Conservation (phyloP, 2,329 filamentous ascomycete genomes). For the Fusarium newnesense region DNA sequence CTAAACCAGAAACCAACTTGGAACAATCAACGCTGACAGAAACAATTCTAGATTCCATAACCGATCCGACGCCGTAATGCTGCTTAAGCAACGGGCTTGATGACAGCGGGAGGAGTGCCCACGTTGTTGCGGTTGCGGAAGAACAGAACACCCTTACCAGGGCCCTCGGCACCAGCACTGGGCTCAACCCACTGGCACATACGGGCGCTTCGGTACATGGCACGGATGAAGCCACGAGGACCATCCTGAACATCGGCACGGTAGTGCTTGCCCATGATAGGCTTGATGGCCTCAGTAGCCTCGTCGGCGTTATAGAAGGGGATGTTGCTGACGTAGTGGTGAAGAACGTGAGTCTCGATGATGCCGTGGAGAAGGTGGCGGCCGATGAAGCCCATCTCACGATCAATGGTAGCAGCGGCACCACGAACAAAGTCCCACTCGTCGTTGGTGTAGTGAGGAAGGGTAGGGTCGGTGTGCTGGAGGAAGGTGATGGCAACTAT, state of each 20-base stretch:
- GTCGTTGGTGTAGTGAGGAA: constrained; percentile 89
- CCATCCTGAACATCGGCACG: constrained; percentile 83
- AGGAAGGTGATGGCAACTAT: constrained; percentile 95
- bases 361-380: constrained; percentile 93
- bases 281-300: constrained; percentile 92
- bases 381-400: constrained; percentile 96
- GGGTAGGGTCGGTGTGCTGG: constrained; percentile 93
- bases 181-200: constrained; percentile 99
- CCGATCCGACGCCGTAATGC: not conserved
- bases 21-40: constrained; percentile 36
- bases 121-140: constrained; percentile 94
- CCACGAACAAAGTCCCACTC: constrained; percentile 95
- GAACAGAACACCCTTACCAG: constrained; percentile 88
- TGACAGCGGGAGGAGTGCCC: constrained; percentile 62
- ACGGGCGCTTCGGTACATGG: constrained; percentile 82
- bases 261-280: constrained; percentile 96
- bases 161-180: constrained; percentile 80
- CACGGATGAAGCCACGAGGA: constrained; percentile 82
- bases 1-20: constrained; percentile 30
- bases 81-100: constrained; percentile 32
- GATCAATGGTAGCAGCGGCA: constrained; percentile 94
- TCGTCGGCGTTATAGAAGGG: constrained; percentile 98
- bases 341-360: constrained; percentile 96
- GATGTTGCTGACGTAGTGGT: constrained; percentile 96
- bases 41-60: constrained; percentile 6